phyloP scores from a whole-genome alignment of 805 yeast genomes.

The Wickerhamomyces sydowiorum region DNA sequence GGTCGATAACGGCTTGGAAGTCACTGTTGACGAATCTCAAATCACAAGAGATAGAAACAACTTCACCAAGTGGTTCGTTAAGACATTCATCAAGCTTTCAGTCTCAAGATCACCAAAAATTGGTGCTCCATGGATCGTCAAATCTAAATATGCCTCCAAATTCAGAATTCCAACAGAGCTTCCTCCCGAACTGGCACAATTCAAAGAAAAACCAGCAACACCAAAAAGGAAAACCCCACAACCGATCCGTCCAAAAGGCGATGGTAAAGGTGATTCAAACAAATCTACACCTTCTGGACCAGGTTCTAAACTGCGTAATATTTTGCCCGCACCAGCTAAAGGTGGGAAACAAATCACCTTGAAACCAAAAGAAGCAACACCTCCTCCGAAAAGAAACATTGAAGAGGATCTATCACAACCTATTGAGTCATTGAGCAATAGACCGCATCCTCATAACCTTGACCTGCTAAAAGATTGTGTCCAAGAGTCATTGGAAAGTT shows the following conservation, averaged over 20 bases:
- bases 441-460: conserved; percentile 16
- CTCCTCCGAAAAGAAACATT: conserved; percentile 11
- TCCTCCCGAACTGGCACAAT: conserved; percentile 44
- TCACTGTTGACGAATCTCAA: conserved; percentile 67
- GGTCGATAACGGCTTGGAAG: conserved; percentile 44
- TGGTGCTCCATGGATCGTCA: conserved; percentile 97
- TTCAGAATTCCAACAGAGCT: conserved; percentile 59
- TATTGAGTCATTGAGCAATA: conserved; percentile 10
- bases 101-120: conserved; percentile 62
- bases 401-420: conserved; percentile 18
- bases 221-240: conserved; percentile 1
- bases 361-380: conserved; percentile 8
- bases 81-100: conserved; percentile 79
- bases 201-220: conserved; percentile 14
- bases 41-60: conserved; percentile 78
- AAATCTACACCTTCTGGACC: background rate
- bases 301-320: background rate
- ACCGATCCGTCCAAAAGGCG: conserved; percentile 11
- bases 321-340: background rate
- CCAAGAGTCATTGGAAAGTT: conserved; percentile 52
- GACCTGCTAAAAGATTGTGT: conserved; percentile 13
- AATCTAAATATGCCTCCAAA: conserved; percentile 63
- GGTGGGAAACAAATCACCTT: conserved; percentile 1
- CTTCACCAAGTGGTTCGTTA: conserved; percentile 85
- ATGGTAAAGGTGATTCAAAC: background rate